Percentiles rank a stretch among this genome's conserved stretches.
Evolutionary conservation across 179 eudicot genomes (phyloP).

Genomic region (Silene coronaria): DNA sequence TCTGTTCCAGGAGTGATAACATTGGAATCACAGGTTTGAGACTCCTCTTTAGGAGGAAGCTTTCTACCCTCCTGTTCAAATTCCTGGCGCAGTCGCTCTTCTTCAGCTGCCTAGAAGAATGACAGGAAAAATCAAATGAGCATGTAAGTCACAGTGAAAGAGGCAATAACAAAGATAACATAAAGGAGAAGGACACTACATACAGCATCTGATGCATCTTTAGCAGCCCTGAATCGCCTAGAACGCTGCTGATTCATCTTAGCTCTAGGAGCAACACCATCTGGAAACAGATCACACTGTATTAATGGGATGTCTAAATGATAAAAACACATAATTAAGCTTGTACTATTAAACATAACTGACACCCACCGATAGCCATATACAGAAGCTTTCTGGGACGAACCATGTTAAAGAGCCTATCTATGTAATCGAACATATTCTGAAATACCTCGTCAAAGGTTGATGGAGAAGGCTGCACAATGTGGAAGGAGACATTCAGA

Average conservation of each 20-base stretch:
- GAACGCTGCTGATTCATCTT: constrained; percentile 98
- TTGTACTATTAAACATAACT: not conserved
- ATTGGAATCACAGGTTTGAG: constrained; percentile 77
- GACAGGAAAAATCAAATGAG: constrained; percentile 1
- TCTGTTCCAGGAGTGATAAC: constrained; percentile 92
- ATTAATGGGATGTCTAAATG: not conserved
- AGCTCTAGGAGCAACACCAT: constrained; percentile 98
- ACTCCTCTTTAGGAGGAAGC: constrained; percentile 68
- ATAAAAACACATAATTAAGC: not conserved
- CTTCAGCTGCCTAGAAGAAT: constrained; percentile 68
- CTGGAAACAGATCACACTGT: constrained; percentile 30
- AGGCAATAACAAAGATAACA: not conserved
- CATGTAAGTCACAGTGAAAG: not conserved
- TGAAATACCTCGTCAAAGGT: constrained; percentile 84
- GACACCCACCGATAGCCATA: constrained; percentile 90
- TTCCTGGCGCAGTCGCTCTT: constrained; percentile 68
- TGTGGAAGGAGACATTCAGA: not conserved
- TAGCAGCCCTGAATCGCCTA: constrained; percentile 93
- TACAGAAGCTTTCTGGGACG: constrained; percentile 85
- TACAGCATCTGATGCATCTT: constrained; percentile 93
- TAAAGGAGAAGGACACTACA: constrained; percentile 18
- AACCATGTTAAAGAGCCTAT: constrained; percentile 83
- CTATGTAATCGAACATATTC: constrained; percentile 81
- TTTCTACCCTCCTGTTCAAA: constrained; percentile 84
- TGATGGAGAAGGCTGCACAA: constrained; percentile 77